Evolutionary conservation across 2,329 filamentous ascomycete genomes (phyloP).

Genomic region (Diplodia corticola): DNA sequence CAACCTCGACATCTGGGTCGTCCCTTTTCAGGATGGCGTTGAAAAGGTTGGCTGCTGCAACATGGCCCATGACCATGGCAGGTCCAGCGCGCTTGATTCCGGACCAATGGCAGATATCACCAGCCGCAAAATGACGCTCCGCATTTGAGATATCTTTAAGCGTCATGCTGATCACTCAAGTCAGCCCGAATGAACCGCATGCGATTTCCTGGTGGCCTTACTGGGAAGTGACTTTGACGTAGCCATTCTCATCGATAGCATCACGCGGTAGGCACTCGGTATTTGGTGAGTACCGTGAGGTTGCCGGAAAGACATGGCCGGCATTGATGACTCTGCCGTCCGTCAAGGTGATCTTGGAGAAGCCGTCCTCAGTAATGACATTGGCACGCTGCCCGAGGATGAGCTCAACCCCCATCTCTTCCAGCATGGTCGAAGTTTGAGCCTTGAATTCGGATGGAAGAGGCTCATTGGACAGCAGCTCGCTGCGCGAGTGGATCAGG

Average conservation of each 20-base stretch:
- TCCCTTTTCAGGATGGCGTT: conserved; percentile 39
- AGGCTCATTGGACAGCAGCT: conserved; percentile 71
- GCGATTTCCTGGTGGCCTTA: conserved; percentile 36
- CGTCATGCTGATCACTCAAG: conserved; percentile 27
- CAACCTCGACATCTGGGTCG: conserved; percentile 27
- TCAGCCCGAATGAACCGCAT: conserved; percentile 18
- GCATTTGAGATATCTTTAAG: conserved; percentile 59
- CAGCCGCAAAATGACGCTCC: conserved; percentile 65
- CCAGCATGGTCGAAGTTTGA: conserved; percentile 58
- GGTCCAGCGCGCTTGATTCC: conserved; percentile 78
- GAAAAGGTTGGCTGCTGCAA: conserved; percentile 60
- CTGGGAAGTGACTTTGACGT: conserved; percentile 62
- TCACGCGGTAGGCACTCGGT: conserved; percentile 62
- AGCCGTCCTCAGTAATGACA: conserved; percentile 33
- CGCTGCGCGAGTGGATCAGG: conserved; percentile 70
- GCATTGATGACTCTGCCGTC: conserved; percentile 54
- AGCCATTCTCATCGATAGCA: conserved; percentile 63
- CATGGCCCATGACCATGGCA: conserved; percentile 72
- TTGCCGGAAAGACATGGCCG: conserved; percentile 68
- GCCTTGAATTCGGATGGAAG: conserved; percentile 70
- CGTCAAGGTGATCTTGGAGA: conserved; percentile 48
- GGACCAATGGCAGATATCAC: conserved; percentile 70
- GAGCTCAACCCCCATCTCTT: conserved; percentile 64
- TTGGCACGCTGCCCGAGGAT: conserved; percentile 61
- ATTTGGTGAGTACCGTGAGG: conserved; percentile 64